These are phyloP conservation scores for Fagopyrum homotropicum DNA, from an alignment of 148 eudicot genomes.

Conservation along the genomic window DNA sequence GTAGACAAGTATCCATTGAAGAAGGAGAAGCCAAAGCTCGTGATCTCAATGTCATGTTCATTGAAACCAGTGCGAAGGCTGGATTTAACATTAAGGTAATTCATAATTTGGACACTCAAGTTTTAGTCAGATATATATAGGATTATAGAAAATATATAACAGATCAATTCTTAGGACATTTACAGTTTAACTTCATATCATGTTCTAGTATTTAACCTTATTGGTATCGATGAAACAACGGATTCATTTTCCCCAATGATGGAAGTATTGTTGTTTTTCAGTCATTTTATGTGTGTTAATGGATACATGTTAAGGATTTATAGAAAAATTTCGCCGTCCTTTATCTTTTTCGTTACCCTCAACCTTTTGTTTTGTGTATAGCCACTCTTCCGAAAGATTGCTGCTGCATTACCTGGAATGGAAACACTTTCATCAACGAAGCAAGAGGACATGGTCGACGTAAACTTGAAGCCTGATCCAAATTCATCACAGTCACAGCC, in stretches of 20 bases:
- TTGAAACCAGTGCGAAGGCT: conserved; percentile 76
- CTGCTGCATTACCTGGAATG: conserved; percentile 79
- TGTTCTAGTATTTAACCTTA: too few relatives aligned
- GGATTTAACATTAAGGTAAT: conserved; percentile 63
- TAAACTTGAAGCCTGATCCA: conserved; percentile 37
- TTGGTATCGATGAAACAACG: too few relatives aligned
- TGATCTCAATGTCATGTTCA: conserved; percentile 65
- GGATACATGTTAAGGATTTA: too few relatives aligned
- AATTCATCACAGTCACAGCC: conserved; percentile 22
- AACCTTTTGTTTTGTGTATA: conserved; percentile 9
- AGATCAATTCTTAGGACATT: too few relatives aligned
- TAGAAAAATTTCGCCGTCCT: too few relatives aligned
- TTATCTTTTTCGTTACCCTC: too few relatives aligned
- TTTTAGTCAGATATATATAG: background rate
- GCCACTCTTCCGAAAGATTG: conserved; percentile 70
- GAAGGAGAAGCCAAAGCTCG: conserved; percentile 74
- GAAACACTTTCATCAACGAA: conserved; percentile 64
- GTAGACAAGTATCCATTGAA: conserved; percentile 61
- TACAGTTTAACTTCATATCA: too few relatives aligned
- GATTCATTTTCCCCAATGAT: too few relatives aligned
- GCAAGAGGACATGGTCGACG: conserved; percentile 75
- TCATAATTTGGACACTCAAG: background rate
- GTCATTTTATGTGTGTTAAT: too few relatives aligned
- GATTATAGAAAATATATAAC: too few relatives aligned
- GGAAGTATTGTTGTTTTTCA: too few relatives aligned